Conservation (phyloP, 176 grass and related monocot species). For the Thalia dealbata region DNA sequence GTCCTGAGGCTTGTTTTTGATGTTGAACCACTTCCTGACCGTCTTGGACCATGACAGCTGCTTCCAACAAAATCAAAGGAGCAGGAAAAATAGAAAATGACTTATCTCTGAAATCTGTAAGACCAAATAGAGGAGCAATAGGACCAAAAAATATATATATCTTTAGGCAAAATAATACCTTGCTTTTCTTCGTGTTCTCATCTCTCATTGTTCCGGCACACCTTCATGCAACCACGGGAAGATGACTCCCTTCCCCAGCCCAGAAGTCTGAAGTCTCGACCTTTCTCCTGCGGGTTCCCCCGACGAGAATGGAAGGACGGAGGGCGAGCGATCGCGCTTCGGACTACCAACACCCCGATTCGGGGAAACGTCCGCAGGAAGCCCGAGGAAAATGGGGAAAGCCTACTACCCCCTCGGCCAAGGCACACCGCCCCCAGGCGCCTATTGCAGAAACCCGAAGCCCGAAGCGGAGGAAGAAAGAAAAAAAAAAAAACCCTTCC, state of each 20-base stretch:
- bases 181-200: conserved; percentile 68
- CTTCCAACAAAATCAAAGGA: conserved; percentile 12
- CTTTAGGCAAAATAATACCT: conserved; percentile 38
- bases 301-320: background rate
- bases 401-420: background rate
- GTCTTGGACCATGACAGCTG: conserved; percentile 96
- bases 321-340: background rate
- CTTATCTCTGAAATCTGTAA: conserved; percentile 23
- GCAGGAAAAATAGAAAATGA: conserved; percentile 6
- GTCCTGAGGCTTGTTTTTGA: conserved; percentile 73
- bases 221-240: conserved; percentile 28
- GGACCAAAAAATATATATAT: conserved; percentile 10
- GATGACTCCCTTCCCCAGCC: conserved; percentile 14
- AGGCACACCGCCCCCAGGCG: background rate
- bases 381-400: background rate
- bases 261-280: background rate
- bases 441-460: background rate
- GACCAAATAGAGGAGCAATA: conserved; percentile 11
- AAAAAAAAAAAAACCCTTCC: background rate
- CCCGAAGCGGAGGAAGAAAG: background rate
- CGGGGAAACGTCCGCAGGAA: background rate
- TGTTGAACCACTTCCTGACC: conserved; percentile 92
- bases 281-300: background rate
- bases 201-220: conserved; percentile 70
- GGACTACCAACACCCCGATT: background rate